Evolutionary conservation across 495 filamentous ascomycete genomes (phyloP).

Genomic region (Neurospora sp.): DNA sequence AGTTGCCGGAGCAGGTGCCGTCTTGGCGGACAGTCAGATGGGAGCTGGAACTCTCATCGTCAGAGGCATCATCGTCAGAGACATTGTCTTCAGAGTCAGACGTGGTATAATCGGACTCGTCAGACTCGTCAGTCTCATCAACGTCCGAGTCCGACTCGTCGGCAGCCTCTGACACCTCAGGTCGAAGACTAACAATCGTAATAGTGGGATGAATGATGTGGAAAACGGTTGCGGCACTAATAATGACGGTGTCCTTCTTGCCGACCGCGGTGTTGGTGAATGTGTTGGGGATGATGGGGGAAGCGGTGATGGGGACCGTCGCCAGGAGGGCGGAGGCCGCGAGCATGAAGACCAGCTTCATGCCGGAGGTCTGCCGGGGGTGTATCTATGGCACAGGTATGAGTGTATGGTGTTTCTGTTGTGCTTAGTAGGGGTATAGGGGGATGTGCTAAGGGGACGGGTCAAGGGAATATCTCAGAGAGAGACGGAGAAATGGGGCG

Average conservation of each 20-base stretch:
- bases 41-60: background rate
- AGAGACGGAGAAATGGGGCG: background rate
- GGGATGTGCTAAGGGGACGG: background rate
- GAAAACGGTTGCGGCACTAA: background rate
- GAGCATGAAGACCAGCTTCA: background rate
- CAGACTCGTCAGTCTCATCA: background rate
- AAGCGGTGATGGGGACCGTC: background rate
- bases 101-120: background rate
- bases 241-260: background rate
- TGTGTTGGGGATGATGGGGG: background rate
- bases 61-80: background rate
- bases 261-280: background rate
- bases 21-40: background rate
- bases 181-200: background rate
- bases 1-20: background rate
- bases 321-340: background rate
- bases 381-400: background rate
- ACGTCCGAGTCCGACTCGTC: background rate
- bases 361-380: background rate
- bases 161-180: background rate
- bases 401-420: background rate
- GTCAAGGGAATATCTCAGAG: background rate
- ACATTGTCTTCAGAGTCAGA: background rate
- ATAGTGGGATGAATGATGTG: background rate
- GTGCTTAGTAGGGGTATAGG: background rate